Conservation (phyloP, 2,329 filamentous ascomycete genomes). For the Cladosporium sp. region DNA sequence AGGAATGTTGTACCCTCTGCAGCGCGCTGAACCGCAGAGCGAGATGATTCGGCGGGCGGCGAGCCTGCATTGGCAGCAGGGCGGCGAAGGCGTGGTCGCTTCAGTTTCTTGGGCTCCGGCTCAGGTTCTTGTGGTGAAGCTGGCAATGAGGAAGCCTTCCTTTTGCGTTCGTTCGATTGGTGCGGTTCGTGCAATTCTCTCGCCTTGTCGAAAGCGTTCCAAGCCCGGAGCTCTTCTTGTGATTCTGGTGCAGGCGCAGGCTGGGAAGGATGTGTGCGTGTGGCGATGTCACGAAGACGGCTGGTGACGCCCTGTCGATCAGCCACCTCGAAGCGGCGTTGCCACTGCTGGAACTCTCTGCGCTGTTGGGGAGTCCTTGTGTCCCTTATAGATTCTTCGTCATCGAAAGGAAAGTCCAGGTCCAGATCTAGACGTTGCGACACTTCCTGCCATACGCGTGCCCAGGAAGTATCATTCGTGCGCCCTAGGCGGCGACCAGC, state of each 20-base stretch:
- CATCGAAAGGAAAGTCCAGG: conserved; percentile 81
- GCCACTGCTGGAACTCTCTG: conserved; percentile 70
- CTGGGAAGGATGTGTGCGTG: conserved; percentile 55
- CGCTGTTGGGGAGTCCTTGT: conserved; percentile 58
- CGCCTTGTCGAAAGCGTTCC: conserved; percentile 87
- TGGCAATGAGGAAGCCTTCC: conserved; percentile 76
- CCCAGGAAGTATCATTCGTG: conserved; percentile 59
- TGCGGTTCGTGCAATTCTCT: conserved; percentile 61
- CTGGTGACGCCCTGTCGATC: conserved; percentile 72
- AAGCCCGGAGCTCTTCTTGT: conserved; percentile 77
- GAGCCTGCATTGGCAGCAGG: conserved; percentile 51
- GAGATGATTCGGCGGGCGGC: conserved; percentile 36
- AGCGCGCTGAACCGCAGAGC: conserved; percentile 32
- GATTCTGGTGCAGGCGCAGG: conserved; percentile 65
- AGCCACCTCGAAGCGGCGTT: conserved; percentile 79
- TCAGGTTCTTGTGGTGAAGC: conserved; percentile 65
- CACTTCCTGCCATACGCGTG: conserved; percentile 84
- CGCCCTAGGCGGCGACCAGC: conserved; percentile 17
- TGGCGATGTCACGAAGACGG: conserved; percentile 53
- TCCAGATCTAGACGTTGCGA: conserved; percentile 78
- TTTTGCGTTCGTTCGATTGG: conserved; percentile 59
- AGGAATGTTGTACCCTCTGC: conserved; percentile 73
- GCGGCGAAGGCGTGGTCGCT: conserved; percentile 65
- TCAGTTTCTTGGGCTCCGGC: conserved; percentile 72
- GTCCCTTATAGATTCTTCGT: conserved; percentile 53